A percentile compares a stretch with the other conserved stretches of the same genome.
Evolutionary conservation across 345 rosid genomes (phyloP).

Genomic region (Sisymbrium irio): DNA sequence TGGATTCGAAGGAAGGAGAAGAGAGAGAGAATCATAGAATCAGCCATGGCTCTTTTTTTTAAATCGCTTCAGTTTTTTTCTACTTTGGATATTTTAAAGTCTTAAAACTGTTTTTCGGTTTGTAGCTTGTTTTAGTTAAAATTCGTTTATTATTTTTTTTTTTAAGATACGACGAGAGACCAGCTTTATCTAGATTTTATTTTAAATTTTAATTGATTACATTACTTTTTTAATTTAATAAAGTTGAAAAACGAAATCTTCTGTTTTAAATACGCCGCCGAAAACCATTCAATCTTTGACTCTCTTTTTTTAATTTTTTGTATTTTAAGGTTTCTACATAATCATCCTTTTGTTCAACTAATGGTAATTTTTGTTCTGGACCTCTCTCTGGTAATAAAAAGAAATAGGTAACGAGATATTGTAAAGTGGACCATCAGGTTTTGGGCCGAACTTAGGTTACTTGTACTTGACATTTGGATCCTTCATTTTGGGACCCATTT

Average conservation of each 20-base stretch:
- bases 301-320: background rate
- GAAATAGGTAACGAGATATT: no score
- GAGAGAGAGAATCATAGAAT: background rate
- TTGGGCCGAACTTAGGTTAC: no score
- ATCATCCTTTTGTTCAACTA: no score
- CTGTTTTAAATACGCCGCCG: slow-evolving; percentile 10
- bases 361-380: no score
- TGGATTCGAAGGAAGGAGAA: background rate
- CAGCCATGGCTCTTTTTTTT: slow-evolving; percentile 24
- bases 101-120: slow-evolving; percentile 1
- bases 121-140: slow-evolving; percentile 19
- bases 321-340: background rate
- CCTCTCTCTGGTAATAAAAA: no score
- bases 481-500: slow-evolving; percentile 18
- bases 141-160: background rate
- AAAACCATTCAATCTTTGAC: slow-evolving; percentile 2
- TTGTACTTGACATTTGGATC: no score
- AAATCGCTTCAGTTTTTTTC: background rate
- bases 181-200: background rate
- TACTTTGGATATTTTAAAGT: background rate
- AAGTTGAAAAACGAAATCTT: background rate
- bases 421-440: no score
- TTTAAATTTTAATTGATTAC: background rate
- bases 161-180: background rate
- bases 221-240: background rate